Base-by-base conservation (phyloP, 2,329 filamentous ascomycete genomes). In the Mycosphaerelloides madeirae region DNA sequence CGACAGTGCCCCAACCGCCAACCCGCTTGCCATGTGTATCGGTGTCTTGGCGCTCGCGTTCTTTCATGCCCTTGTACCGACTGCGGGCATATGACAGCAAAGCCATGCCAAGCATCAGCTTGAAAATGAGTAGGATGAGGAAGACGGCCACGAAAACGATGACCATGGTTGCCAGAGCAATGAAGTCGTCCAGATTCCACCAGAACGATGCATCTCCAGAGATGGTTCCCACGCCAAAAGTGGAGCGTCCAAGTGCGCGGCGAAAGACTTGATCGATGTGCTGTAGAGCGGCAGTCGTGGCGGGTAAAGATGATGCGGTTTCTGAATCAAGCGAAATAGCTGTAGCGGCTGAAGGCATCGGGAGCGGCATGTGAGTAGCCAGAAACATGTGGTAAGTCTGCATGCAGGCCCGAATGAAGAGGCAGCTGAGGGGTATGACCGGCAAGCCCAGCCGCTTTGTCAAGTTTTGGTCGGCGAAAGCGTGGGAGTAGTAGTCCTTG, bases 301-400 rank as follows among this genome's bases (percentile, higher is more conserved):
- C 83, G 0, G 86, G 85, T 0, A 86, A 90, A 0, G 69, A 64
- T 0, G 62, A 55, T 0, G 68, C 53, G 1, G 65, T 52, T 3
- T 64, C 59, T 3, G 53, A 48, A 32, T 87, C 84, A 3, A 82
- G 71, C 3, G 78, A 73, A 12, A 87, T 68, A 5, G 84, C 78
- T 14, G 84, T 83, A 37, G 84, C 78, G 20, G 80, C 73, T 3
- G 82, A 81, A 19, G 82, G 73, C 0, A 87, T 74, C 0, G 87
- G 86, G 7, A 85, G 78, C 0, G 88, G 85, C 28, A 96, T 76
- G 58, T 95, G 84, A 0, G 87, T 90, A 3, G 90, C 87, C 12
- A 97, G 78, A 61, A 97, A 95, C 91, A 97, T 97, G 68, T 96
- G 86, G 67, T 97, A 98, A 6, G 91, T 96, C 65, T 98, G 93